phyloP scores from a whole-genome alignment of 2,329 filamentous ascomycete genomes.

The Ceratocystis colombiana region DNA sequence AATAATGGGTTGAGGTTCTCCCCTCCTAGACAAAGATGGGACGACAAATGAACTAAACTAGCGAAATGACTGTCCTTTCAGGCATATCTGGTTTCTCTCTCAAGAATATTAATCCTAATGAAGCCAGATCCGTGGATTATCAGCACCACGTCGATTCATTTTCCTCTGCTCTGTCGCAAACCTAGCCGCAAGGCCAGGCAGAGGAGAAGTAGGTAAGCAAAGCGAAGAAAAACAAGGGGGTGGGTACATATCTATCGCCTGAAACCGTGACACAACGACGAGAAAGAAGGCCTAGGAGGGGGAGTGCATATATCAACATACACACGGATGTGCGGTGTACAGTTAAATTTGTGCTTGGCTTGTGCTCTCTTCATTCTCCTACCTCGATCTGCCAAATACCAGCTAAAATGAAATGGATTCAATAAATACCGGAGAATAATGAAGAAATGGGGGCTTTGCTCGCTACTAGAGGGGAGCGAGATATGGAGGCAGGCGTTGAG shows the following conservation, averaged over 20 bases:
- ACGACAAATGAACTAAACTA: neutral
- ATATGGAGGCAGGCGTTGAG: neutral
- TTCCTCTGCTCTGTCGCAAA: constrained; percentile 2
- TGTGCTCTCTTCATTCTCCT: neutral
- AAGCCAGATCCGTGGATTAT: neutral
- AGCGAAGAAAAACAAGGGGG: neutral
- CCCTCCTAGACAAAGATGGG: neutral
- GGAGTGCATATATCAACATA: neutral
- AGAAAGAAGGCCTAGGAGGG: neutral
- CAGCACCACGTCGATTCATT: constrained; percentile 2
- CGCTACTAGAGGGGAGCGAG: neutral
- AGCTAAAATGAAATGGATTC: constrained; percentile 9
- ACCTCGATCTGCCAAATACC: neutral
- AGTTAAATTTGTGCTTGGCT: neutral
- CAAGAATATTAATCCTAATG: neutral
- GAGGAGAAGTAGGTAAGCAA: neutral
- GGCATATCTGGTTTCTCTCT: neutral
- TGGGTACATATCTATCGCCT: constrained; percentile 9
- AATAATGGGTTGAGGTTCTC: too few relatives aligned
- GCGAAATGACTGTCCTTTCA: too few relatives aligned
- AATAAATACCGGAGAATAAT: constrained; percentile 15
- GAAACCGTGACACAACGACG: constrained; percentile 5
- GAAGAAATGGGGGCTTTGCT: neutral
- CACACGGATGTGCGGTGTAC: too few relatives aligned
- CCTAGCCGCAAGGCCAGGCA: neutral